Evolutionary conservation across 75 land plant species (phyloP).

Genomic region (Sequoiadendron giganteum): DNA sequence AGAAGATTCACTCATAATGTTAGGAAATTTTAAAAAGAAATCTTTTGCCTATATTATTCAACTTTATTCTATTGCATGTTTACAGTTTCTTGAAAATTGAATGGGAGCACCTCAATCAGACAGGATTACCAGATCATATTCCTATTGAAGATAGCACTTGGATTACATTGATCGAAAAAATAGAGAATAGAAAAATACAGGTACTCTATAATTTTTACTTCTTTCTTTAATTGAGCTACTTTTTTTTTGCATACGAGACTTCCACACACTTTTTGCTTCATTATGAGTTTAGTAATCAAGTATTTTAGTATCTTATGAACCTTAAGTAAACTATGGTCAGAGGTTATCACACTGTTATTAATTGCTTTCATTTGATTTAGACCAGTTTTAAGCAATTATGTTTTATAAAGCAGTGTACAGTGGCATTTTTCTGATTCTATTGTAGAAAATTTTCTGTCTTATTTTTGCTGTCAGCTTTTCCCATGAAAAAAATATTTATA

Average conservation of each 20-base stretch:
- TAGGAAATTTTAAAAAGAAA: neutral
- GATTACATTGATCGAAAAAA: slow-evolving; percentile 38
- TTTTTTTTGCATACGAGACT: neutral
- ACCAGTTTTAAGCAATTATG: neutral
- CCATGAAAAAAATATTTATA: no score
- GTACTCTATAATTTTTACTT: slow-evolving; percentile 21
- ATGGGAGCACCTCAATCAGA: slow-evolving; percentile 36
- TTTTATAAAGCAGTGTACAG: neutral
- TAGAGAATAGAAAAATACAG: slow-evolving; percentile 29
- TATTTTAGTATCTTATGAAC: neutral
- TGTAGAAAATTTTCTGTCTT: no score
- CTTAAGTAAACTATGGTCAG: neutral
- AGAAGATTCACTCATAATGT: neutral
- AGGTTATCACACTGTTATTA: neutral
- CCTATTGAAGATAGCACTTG: slow-evolving; percentile 41
- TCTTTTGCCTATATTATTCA: neutral
- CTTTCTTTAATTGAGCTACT: neutral
- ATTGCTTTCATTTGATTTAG: neutral
- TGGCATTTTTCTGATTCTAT: neutral
- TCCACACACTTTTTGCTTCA: neutral
- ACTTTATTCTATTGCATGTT: neutral
- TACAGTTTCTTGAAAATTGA: slow-evolving; percentile 51
- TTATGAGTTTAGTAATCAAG: neutral
- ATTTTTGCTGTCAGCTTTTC: no score
- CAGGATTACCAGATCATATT: slow-evolving; percentile 24